Conservation (phyloP, 305 asterid genomes). For the Lippia alba region DNA sequence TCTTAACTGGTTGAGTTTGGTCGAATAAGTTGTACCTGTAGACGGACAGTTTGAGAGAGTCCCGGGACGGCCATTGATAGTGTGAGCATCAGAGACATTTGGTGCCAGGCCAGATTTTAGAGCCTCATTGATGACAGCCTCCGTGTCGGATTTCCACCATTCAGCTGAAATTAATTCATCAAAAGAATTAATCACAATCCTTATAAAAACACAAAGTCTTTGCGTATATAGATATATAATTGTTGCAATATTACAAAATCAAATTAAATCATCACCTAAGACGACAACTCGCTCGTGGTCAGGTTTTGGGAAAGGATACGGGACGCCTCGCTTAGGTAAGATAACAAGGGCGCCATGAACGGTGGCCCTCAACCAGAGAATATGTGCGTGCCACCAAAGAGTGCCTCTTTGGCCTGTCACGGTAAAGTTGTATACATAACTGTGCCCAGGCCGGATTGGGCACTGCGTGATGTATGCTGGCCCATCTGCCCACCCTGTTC, state of each 20-base stretch:
- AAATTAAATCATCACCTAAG: too few relatives aligned
- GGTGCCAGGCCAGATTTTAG: constrained; percentile 39
- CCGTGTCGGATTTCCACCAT: constrained; percentile 44
- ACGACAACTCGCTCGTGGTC: constrained; percentile 15
- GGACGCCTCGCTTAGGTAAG: constrained; percentile 22
- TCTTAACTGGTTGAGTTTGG: background rate
- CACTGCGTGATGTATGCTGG: constrained; percentile 41
- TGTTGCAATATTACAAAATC: too few relatives aligned
- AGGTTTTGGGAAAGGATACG: constrained; percentile 41
- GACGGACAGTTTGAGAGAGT: constrained; percentile 37
- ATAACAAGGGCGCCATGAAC: constrained; percentile 36
- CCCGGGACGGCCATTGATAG: constrained; percentile 42
- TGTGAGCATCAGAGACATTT: constrained; percentile 43
- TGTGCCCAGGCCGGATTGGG: constrained; percentile 37
- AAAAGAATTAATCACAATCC: too few relatives aligned
- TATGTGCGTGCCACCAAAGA: constrained; percentile 39
- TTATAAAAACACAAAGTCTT: too few relatives aligned
- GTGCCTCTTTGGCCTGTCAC: constrained; percentile 43
- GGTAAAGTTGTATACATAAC: constrained; percentile 36
- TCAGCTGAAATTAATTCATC: constrained; percentile 24
- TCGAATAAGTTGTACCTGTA: constrained; percentile 17
- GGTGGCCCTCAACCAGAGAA: constrained; percentile 40
- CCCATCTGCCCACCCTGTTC: constrained; percentile 39
- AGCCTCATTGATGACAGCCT: constrained; percentile 33
- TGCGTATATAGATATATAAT: too few relatives aligned